phyloP scores from a whole-genome alignment of 768 basidiomycete species.

The Cubamyces sp. region DNA sequence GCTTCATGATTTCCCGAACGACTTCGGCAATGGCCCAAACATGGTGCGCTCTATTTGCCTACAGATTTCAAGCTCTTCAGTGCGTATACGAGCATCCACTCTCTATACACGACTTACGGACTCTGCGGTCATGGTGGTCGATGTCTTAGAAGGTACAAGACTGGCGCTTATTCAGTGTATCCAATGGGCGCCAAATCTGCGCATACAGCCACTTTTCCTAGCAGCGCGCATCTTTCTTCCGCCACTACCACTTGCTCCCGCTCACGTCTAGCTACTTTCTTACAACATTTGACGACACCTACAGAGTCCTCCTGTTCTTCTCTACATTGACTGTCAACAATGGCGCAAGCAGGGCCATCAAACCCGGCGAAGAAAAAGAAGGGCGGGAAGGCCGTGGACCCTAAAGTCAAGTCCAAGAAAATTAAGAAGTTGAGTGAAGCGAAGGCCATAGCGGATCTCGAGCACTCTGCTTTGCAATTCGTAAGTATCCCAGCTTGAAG shows the following conservation, averaged over 20 bases:
- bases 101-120: not conserved
- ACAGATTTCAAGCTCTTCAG: too few relatives aligned
- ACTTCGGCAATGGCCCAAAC: constrained; percentile 13
- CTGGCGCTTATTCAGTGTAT: not conserved
- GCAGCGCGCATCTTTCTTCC: too few relatives aligned
- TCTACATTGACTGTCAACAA: not conserved
- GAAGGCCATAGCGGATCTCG: constrained; percentile 54
- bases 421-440: constrained; percentile 50
- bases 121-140: not conserved
- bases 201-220: too few relatives aligned
- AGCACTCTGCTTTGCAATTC: constrained; percentile 52
- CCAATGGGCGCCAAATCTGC: too few relatives aligned
- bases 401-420: constrained; percentile 35
- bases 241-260: too few relatives aligned
- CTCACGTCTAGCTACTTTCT: too few relatives aligned
- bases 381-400: constrained; percentile 10
- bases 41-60: not conserved
- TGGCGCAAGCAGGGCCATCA: constrained; percentile 29
- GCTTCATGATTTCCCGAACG: constrained; percentile 9
- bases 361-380: constrained; percentile 16
- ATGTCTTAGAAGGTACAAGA: not conserved
- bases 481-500: constrained; percentile 41
- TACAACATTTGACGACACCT: too few relatives aligned
- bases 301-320: not conserved
- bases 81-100: too few relatives aligned